Base-by-base conservation (phyloP, 768 basidiomycete species). In the Kwoniella sp. region DNA sequence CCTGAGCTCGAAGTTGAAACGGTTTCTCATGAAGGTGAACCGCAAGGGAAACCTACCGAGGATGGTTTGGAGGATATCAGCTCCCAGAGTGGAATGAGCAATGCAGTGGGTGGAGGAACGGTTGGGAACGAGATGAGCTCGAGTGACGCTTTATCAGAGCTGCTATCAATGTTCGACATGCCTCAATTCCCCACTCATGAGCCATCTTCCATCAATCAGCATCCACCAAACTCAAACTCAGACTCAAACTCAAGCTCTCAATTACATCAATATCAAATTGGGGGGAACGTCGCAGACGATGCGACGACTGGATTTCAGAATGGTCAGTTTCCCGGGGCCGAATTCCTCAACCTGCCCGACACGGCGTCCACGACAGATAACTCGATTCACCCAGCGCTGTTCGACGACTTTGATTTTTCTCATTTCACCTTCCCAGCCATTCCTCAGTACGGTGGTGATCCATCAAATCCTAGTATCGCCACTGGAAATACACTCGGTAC, bases 321-420 rank as follows among this genome's bases (percentile, higher is more conserved):
- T 33, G 36, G 10, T 21, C 40, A 62, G 25, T 62, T 29, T 21
- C 54, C 60, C 1, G 53, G 60, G 21, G 54, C 60, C 5, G 53
- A 62, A 48, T 62, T 55, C 22, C 60, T 55, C 15, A 55, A 55
- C 37, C 29, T 62, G 22, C 54, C 54, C n/a, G 60, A 62, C 37
- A 49, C 52, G 53, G 60, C 60, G 2, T 62, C 60, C 0, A 62
- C 54, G 0, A 30, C 25, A 2, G 60, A 62, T 40, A 44, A 44
- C 40, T 44, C 40, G 17, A 9, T 9, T 9, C 17, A 44, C 40
- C 40, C 40, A 19, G 30, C 52, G 40, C 27, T 51, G 6, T 60
- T 52, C 24, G 59, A 60, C n/a, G 46, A 33, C 2, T 54, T 55
- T 22, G 53, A 54, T 40, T 55, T 55, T 22, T 27, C 49, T 12